Conservation (phyloP, 108 stramenopile species). For the Pseudonitzschia multiseries region DNA sequence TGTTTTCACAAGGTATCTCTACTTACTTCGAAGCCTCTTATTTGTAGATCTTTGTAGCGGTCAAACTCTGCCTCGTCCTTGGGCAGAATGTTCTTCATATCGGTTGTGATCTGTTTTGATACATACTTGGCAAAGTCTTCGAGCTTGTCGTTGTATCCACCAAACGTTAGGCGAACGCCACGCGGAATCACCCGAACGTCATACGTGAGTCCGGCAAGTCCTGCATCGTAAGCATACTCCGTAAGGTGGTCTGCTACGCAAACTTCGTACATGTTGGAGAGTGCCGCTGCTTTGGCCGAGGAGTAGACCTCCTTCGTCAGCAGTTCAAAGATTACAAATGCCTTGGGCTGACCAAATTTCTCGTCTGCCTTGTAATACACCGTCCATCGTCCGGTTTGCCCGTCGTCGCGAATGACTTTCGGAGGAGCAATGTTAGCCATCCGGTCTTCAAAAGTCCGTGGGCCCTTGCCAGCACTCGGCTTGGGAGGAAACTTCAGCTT, state of each 20-base stretch:
- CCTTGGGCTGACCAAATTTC: slow-evolving; percentile 80
- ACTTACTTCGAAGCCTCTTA: slow-evolving; percentile 37
- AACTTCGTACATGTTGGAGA: slow-evolving; percentile 70
- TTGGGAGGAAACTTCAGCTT: slow-evolving; percentile 53
- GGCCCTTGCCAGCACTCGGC: slow-evolving; percentile 19
- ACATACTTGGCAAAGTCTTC: slow-evolving; percentile 67
- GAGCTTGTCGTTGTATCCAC: slow-evolving; percentile 86
- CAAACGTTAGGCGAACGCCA: slow-evolving; percentile 80
- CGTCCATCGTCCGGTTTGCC: slow-evolving; percentile 72
- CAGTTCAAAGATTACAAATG: slow-evolving; percentile 72
- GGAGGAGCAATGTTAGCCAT: slow-evolving; percentile 72
- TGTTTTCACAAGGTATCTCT: no score
- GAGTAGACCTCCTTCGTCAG: slow-evolving; percentile 63
- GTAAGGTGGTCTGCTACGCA: slow-evolving; percentile 61
- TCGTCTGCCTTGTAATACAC: slow-evolving; percentile 83
- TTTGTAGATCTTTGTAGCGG: slow-evolving; percentile 75
- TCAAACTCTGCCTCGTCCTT: slow-evolving; percentile 75
- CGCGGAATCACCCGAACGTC: slow-evolving; percentile 73
- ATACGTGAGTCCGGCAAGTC: slow-evolving; percentile 75
- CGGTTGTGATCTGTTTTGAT: slow-evolving; percentile 52
- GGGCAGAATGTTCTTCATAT: slow-evolving; percentile 63
- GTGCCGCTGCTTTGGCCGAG: slow-evolving; percentile 56
- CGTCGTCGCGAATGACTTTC: slow-evolving; percentile 75
- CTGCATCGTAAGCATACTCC: slow-evolving; percentile 79
- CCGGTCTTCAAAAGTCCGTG: slow-evolving; percentile 64